Evolutionary conservation across 305 asterid genomes (phyloP).

Genomic region (Fraxinus paxiana): DNA sequence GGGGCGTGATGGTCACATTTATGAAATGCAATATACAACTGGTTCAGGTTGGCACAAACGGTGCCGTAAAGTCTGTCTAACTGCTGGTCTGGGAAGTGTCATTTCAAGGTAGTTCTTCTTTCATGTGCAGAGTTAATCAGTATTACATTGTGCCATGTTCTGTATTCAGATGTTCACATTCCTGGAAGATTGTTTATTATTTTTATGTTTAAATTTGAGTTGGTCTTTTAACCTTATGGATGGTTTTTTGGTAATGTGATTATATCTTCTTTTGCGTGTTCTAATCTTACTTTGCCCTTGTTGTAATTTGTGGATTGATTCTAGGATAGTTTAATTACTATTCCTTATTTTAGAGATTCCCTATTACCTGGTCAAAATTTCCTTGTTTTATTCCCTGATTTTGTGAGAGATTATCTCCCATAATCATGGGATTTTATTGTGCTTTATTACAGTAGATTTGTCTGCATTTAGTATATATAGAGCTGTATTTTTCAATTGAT

Average conservation of each 20-base stretch:
- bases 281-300: neutral
- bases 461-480: neutral
- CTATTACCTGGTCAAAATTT: neutral
- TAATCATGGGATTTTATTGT: no score
- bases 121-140: slow-evolving; percentile 15
- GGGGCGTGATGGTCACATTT: slow-evolving; percentile 95
- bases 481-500: neutral
- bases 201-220: neutral
- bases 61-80: slow-evolving; percentile 81
- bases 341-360: no score
- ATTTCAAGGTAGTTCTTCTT: slow-evolving; percentile 67
- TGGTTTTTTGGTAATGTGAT: neutral
- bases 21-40: slow-evolving; percentile 81
- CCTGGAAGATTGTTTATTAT: slow-evolving; percentile 11
- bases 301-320: neutral
- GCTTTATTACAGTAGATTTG: neutral
- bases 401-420: neutral
- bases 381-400: neutral
- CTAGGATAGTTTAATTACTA: neutral
- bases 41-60: slow-evolving; percentile 97
- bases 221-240: neutral
- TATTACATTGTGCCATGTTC: neutral
- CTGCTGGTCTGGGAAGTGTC: slow-evolving; percentile 82
- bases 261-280: neutral
- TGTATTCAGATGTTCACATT: slow-evolving; percentile 10